Percentiles rank a stretch among this genome's conserved stretches.
Evolutionary conservation across 306 rosid genomes (phyloP).

Genomic region (Phaseolus lunatus): DNA sequence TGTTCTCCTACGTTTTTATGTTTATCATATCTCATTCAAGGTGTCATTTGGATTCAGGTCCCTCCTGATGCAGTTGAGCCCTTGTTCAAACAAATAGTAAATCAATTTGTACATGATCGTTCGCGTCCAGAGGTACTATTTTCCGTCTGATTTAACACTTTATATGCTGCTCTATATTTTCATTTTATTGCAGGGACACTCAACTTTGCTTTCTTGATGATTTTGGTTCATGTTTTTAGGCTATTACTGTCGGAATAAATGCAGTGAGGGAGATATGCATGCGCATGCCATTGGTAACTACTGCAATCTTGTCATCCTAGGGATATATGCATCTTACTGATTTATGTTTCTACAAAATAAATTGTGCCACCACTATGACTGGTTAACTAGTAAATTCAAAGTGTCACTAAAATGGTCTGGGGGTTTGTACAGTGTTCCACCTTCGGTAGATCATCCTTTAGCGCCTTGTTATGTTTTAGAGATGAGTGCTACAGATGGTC

Average conservation of each 20-base stretch:
- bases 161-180: conserved; percentile 7
- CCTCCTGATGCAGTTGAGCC: conserved; percentile 93
- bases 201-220: conserved; percentile 42
- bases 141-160: conserved; percentile 20
- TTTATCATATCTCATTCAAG: conserved; percentile 25
- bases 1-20: conserved; percentile 23
- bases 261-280: conserved; percentile 80
- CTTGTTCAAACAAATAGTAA: conserved; percentile 83
- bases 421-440: conserved; percentile 3
- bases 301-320: conserved; percentile 33
- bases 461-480: conserved; percentile 10
- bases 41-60: conserved; percentile 59
- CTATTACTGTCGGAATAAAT: conserved; percentile 93
- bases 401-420: not conserved
- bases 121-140: conserved; percentile 87
- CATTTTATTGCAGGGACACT: not conserved
- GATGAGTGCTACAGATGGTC: too few relatives aligned
- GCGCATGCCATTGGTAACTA: conserved; percentile 88
- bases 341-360: conserved; percentile 14
- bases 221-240: conserved; percentile 58
- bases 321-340: conserved; percentile 21
- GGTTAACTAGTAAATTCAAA: conserved; percentile 19
- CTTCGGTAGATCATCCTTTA: conserved; percentile 1
- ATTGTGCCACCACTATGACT: conserved; percentile 13
- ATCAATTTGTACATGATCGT: conserved; percentile 88